Evolutionary conservation across 2,329 filamentous ascomycete species (phyloP), one percentile per base, ranked within the genome.

Genomic region (Ceratocystiopsis sp.): DNA sequence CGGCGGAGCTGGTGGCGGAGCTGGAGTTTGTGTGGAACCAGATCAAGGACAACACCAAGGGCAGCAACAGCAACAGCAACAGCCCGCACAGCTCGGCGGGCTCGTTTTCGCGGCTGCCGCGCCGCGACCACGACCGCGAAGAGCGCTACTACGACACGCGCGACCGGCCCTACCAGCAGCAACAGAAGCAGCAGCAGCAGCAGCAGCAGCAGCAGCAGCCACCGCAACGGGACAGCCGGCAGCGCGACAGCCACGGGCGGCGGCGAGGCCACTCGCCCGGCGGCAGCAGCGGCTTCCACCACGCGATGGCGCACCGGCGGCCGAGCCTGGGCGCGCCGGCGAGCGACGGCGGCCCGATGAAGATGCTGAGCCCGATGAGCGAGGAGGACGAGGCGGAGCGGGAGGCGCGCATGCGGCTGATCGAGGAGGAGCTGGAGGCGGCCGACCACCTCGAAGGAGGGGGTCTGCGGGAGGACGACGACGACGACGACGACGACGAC

Each of bases 21-120:
- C 74, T 98, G n/a, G 91, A 98, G 62, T 98, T 96, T 54, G 89
- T 98, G 35, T 98, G 91, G 91, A 86, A 95, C 53, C 91, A 96
- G 59, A 89, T 98, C 53, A 93, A 91, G 60, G 81, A 80, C 52
- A 95, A 89, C 25, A 29, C 25, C 25, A 29, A 29, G 25, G 10
- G 9, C 25, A 29, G 10, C 25, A 29, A 29, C 25, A 29, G 25
- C 25, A 29, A 29, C 25, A 29, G 25, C 54, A 75, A 75, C 12
- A 75, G 80, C 4, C 75, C 73, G 25, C 25, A 29, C 16, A 46
- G 45, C 35, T 77, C 79, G 35, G 64, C 77, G 35, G 58, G 71
- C 36, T 69, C 71, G 12, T 74, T 69, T 2, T 29, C 25, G 25
- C 25, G 25, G 10, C 25, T 2, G 10, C 25, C n/a, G n/a, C n/a